A percentile compares a stretch with the other conserved stretches of the same genome.
Evolutionary conservation across 805 yeast genomes (phyloP).

Genomic region (Teunomyces gatunensis): DNA sequence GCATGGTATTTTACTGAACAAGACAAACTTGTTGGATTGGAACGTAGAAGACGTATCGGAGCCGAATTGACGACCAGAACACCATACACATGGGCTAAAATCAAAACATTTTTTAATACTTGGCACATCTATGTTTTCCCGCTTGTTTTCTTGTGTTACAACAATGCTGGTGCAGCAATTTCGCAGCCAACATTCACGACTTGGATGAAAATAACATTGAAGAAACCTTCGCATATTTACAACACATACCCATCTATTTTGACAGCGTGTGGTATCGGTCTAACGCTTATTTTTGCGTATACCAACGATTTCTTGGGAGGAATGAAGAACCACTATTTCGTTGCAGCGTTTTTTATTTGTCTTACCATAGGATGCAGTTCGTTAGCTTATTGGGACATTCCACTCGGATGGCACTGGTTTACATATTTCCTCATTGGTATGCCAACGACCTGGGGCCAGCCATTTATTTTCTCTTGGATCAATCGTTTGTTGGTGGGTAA

Average conservation of each 20-base stretch:
- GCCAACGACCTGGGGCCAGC: slow-evolving; percentile 54
- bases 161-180: slow-evolving; percentile 31
- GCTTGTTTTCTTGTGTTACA: slow-evolving; percentile 33
- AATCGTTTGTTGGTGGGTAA: slow-evolving; percentile 44
- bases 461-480: slow-evolving; percentile 56
- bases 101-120: slow-evolving; percentile 42
- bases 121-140: slow-evolving; percentile 52
- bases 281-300: slow-evolving; percentile 32
- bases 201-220: slow-evolving; percentile 33
- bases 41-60: slow-evolving; percentile 33
- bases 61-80: slow-evolving; percentile 42
- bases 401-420: slow-evolving; percentile 49
- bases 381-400: slow-evolving; percentile 48
- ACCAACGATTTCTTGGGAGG: slow-evolving; percentile 33
- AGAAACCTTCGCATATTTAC: slow-evolving; percentile 26
- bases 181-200: slow-evolving; percentile 37
- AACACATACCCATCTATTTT: slow-evolving; percentile 32
- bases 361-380: slow-evolving; percentile 42
- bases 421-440: slow-evolving; percentile 47
- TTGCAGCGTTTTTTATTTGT: slow-evolving; percentile 35
- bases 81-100: slow-evolving; percentile 38
- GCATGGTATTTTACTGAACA: slow-evolving; percentile 42
- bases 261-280: slow-evolving; percentile 34
- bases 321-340: slow-evolving; percentile 33
- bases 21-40: slow-evolving; percentile 46